phyloP scores from a whole-genome alignment of 169 alveolate genomes.

The Besnoitia besnoiti region DNA sequence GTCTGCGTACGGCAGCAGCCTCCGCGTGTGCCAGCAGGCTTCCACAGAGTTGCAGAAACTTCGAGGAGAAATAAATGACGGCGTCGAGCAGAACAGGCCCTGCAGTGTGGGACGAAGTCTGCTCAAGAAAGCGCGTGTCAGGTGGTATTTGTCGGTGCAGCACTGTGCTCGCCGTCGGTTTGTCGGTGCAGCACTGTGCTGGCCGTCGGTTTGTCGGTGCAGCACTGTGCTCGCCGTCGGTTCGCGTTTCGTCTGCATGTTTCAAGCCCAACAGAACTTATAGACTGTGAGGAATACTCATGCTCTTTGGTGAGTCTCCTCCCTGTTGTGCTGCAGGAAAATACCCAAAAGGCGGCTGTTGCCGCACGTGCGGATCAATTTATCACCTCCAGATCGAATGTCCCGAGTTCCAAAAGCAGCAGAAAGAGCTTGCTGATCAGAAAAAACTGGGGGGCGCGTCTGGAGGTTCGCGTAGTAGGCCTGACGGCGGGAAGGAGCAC shows the following conservation, averaged over 20 bases:
- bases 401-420: conserved; percentile 30
- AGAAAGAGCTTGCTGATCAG: neutral
- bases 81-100: too few relatives aligned
- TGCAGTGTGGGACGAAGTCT: too few relatives aligned
- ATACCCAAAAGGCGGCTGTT: conserved; percentile 70
- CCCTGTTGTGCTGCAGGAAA: conserved; percentile 48
- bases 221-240: too few relatives aligned
- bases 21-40: neutral
- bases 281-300: too few relatives aligned
- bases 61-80: neutral
- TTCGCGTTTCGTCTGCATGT: too few relatives aligned
- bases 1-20: neutral
- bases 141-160: too few relatives aligned
- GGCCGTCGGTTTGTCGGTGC: too few relatives aligned
- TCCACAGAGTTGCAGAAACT: neutral
- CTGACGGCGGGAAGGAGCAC: neutral
- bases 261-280: too few relatives aligned
- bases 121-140: too few relatives aligned
- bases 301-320: too few relatives aligned
- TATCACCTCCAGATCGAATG: conserved; percentile 66
- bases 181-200: too few relatives aligned
- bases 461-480: neutral
- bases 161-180: too few relatives aligned
- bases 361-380: conserved; percentile 68
- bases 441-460: neutral